Percentiles rank a stretch among this genome's conserved stretches.
Evolutionary conservation across 2,329 filamentous ascomycete species (phyloP).

Genomic region (Penicillium sp.): DNA sequence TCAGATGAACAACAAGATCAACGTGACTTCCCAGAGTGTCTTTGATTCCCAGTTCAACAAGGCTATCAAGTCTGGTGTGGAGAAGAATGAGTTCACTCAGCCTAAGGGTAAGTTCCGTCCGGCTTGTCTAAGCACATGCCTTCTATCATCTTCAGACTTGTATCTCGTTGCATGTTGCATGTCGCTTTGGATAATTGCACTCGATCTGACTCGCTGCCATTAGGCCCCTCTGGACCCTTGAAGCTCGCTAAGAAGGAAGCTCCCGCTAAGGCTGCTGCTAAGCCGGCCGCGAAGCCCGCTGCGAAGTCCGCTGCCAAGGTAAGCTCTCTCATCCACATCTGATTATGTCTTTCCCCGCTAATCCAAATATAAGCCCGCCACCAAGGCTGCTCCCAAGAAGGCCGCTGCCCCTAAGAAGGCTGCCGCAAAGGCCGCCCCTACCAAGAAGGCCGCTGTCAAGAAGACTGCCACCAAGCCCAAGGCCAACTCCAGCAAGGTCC

Average conservation of each 20-base stretch:
- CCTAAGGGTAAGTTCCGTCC: conserved; percentile 70
- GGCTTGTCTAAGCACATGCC: conserved; percentile 1
- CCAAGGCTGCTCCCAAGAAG: conserved; percentile 26
- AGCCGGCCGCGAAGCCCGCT: conserved; percentile 18
- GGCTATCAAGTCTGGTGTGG: conserved; percentile 74
- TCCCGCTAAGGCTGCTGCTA: conserved; percentile 30
- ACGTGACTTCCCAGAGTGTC: conserved; percentile 50
- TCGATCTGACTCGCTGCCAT: conserved; percentile 30
- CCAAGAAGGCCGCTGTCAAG: conserved; percentile 44
- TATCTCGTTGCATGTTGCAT: not conserved
- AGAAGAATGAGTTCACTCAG: conserved; percentile 81
- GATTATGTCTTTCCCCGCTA: conserved; percentile 6
- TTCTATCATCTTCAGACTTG: conserved; percentile 2
- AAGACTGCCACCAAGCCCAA: conserved; percentile 53
- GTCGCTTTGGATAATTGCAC: not conserved
- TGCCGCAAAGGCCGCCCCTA: conserved; percentile 35
- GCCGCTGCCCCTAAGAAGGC: conserved; percentile 40
- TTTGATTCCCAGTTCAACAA: conserved; percentile 81
- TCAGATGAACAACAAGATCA: conserved; percentile 65
- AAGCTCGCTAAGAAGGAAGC: conserved; percentile 82
- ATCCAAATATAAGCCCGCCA: conserved; percentile 18
- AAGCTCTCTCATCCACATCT: not conserved
- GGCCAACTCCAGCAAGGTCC: conserved; percentile 53
- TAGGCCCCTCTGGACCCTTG: conserved; percentile 80
- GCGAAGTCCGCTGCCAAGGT: conserved; percentile 21